phyloP scores from a whole-genome alignment of 768 basidiomycete genomes.

The Rhizopogon vinicolor region DNA sequence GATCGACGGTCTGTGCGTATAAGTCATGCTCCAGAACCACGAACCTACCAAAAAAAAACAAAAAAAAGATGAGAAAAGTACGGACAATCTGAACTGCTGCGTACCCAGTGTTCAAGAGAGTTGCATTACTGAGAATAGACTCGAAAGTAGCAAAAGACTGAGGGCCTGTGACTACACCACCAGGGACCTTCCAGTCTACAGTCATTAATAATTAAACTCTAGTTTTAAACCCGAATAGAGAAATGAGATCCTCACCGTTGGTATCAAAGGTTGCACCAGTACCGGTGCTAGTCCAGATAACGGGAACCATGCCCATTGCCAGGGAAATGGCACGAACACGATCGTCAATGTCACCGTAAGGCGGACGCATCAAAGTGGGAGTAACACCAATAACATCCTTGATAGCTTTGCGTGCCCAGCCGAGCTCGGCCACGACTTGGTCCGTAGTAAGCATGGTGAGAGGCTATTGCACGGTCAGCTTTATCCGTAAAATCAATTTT shows the following conservation, averaged over 20 bases:
- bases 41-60: no score
- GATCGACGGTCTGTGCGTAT: conserved; percentile 79
- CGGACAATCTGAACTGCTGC: conserved; percentile 6
- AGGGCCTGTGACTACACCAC: conserved; percentile 63
- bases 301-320: conserved; percentile 88
- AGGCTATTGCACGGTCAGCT: conserved; percentile 34
- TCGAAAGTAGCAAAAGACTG: conserved; percentile 67
- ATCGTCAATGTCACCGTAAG: conserved; percentile 86
- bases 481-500: conserved; percentile 13
- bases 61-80: conserved; percentile 1
- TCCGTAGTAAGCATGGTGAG: conserved; percentile 71
- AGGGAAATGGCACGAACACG: conserved; percentile 87
- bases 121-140: conserved; percentile 66
- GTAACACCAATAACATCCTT: conserved; percentile 70
- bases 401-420: conserved; percentile 88
- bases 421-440: conserved; percentile 89
- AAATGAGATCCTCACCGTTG: conserved; percentile 42
- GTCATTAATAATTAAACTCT: conserved; percentile 3
- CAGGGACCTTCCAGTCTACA: conserved; percentile 84
- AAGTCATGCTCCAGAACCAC: conserved; percentile 89
- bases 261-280: conserved; percentile 60
- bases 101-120: conserved; percentile 55
- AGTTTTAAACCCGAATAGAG: background rate
- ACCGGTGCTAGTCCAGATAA: conserved; percentile 81
- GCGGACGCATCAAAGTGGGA: conserved; percentile 75